Evolutionary conservation across 352 stramenopile genomes (phyloP), one percentile per base, ranked within the genome.

Genomic region (Phytopythium sindhum): DNA sequence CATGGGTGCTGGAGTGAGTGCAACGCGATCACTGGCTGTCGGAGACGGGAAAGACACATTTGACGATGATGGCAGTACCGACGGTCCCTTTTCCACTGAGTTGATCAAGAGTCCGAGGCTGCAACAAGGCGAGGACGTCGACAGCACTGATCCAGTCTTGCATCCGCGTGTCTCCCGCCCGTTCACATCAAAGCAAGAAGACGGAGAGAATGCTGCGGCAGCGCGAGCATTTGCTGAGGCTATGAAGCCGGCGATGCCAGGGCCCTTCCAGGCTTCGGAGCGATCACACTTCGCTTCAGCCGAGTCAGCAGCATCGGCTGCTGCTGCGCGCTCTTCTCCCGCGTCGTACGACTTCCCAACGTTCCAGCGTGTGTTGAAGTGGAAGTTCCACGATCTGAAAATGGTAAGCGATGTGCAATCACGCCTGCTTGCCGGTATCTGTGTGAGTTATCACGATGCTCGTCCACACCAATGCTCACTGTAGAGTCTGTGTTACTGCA

Each of bases 381-480:
- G 86, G 86, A 95, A 91, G 57, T 93, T 95, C 39, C 79, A 91
- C 23, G 84, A 95, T 60, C 70, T 95, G 26, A 93, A 93, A 73
- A 95, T 95, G 86, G 80, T 91, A 63, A 28, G 68, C 57, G 45
- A 0, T 44, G 10, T 29, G 21, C 10, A 63, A n/a, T 57, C 15
- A 29, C 44, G 0, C 35, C 14, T 54, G 14, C 31, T 48, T 17
- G 11, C 33, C 33, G 2, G 42, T 12, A 48, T 48, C 42, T 3
- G 42, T 4, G 2, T 45, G 39, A 15, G 17, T 39, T 39, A 39
- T 10, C 33, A 10, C 33, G 10, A 14, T 39, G 48, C 2, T 48
- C 5, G 29, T 5, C 19, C n/a, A 33, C 26, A n/a, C n/a, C 41
- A 61, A 15, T 35, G 51, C 12, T 58, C 60, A 56, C 31, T 6